Evolutionary conservation across 148 eudicot species (phyloP), one percentile per base, ranked within the genome.

Genomic region (Tetragonia tetragonoides): DNA sequence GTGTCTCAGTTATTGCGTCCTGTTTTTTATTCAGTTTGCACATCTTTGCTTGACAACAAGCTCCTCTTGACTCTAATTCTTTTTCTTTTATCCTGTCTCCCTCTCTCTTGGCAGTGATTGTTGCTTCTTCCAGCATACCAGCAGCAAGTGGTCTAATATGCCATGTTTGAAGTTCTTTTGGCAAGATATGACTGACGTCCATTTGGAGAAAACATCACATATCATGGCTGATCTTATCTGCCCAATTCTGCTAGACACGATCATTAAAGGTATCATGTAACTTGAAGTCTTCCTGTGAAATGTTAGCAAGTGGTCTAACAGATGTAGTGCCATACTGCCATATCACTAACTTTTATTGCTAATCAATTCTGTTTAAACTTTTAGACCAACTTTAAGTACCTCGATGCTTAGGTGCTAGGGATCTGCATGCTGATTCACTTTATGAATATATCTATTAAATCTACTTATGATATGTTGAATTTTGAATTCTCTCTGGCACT

Each of bases 131-230:
- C 83, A 84, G 56, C 84, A 84, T 63, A 74, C 86, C 59, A 83
- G 78, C 37, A 74, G 84, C 78, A 86, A 78, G 77, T 87, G 84
- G 83, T 72, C 67, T 53, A 81, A 82, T 71, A 78, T 77, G 85
- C 98, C 97, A 56, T 96, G 99, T 84, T 77, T 96, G 85, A 94
- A 89, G 87, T 93, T 93, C 85, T 87, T 85, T 78, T 96, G 93
- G 92, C 90, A 84, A 81, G 95, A 85, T 40, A 23, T 66, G 59
- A 60, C 63, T 65, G 89, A 84, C 67, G 72, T 78, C 40, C 87
- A 87, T 75, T 79, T 96, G 81, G 97, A 95, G 74, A 84, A 76
- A 83, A 83, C 78, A 74, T 84, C 94, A 34, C 88, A 93, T 75
- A 70, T 84, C 67, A 89, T 93, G 84, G 89, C 97, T 54, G 87